Conservation (phyloP, 768 basidiomycete species). For the Pleurotus tuber-regium region DNA sequence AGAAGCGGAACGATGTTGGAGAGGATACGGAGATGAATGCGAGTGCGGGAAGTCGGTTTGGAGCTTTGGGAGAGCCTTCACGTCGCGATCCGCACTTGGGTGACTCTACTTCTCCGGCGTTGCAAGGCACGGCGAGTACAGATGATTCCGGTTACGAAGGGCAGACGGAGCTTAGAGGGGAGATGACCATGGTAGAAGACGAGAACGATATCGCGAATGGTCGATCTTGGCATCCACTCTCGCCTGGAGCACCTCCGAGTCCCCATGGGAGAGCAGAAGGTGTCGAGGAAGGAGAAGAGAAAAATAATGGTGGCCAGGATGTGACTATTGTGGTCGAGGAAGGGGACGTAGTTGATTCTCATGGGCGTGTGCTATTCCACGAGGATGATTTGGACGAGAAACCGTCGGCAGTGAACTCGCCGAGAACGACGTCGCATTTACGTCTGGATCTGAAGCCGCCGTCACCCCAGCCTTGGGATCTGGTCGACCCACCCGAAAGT, state of each 20-base stretch:
- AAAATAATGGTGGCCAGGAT: slow-evolving; percentile 8
- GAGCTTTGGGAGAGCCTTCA: slow-evolving; percentile 10
- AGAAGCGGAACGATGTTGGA: not conserved
- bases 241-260: slow-evolving; percentile 12
- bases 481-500: slow-evolving; percentile 45
- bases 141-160: slow-evolving; percentile 2
- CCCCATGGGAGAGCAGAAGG: slow-evolving; percentile 1
- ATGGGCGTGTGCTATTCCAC: slow-evolving; percentile 23
- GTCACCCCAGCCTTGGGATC: slow-evolving; percentile 70
- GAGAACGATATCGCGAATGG: slow-evolving; percentile 3
- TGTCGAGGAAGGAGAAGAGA: slow-evolving; percentile 8
- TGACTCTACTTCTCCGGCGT: slow-evolving; percentile 5
- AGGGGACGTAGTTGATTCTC: slow-evolving; percentile 19
- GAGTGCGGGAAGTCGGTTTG: slow-evolving; percentile 15
- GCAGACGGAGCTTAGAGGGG: too few species aligned
- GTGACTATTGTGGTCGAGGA: slow-evolving; percentile 15
- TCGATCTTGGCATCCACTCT: not conserved
- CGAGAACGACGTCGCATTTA: slow-evolving; percentile 41
- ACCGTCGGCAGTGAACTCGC: slow-evolving; percentile 24
- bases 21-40: slow-evolving; percentile 13
- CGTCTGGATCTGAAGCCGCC: slow-evolving; percentile 47
- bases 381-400: slow-evolving; percentile 24
- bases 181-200: slow-evolving; percentile 1
- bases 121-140: slow-evolving; percentile 1
- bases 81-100: not conserved